Percentiles rank a stretch among this genome's conserved stretches.
Evolutionary conservation across 1,284 basidiomycete species (phyloP).

Genomic region (Heterobasidion irregulare): DNA sequence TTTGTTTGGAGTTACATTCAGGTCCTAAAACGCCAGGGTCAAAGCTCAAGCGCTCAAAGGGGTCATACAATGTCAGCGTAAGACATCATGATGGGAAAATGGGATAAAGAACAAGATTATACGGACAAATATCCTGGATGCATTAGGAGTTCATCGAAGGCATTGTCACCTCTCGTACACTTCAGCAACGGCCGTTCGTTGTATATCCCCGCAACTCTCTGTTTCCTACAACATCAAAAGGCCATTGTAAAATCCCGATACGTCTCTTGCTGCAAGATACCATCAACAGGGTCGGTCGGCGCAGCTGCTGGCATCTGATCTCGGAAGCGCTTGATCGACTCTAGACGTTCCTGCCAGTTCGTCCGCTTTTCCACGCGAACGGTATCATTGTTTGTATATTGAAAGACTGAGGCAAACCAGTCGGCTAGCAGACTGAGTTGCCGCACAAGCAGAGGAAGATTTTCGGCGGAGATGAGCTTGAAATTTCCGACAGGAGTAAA

Average conservation of each 20-base stretch:
- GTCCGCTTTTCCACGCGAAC: constrained; percentile 73
- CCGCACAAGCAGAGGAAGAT: constrained; percentile 75
- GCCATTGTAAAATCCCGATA: constrained; percentile 30
- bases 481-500: constrained; percentile 88
- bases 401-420: constrained; percentile 82
- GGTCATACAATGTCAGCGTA: too few relatives aligned
- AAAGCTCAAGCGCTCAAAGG: too few relatives aligned
- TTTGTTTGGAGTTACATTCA: too few relatives aligned
- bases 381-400: constrained; percentile 66
- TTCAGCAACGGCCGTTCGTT: too few relatives aligned
- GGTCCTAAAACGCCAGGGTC: too few relatives aligned
- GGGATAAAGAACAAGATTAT: too few relatives aligned
- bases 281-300: constrained; percentile 19
- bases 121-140: too few relatives aligned
- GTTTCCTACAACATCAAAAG: constrained; percentile 16
- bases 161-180: too few relatives aligned
- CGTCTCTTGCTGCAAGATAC: constrained; percentile 27
- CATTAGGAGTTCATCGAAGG: too few relatives aligned
- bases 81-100: too few relatives aligned
- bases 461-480: constrained; percentile 85
- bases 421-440: constrained; percentile 82
- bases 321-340: constrained; percentile 65
- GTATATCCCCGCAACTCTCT: background rate
- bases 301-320: constrained; percentile 22
- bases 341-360: constrained; percentile 80